phyloP scores from a whole-genome alignment of 306 rosid genomes.

The apple (Malus domestica) region ASM211411v1 NC_041799.1:32450001-32450500 shows the following conservation, averaged over 20 bases:
- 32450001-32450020: slow-evolving; percentile 54
- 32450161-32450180: slow-evolving; percentile 52
- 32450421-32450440: neutral
- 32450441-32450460: neutral
- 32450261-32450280: slow-evolving; percentile 79
- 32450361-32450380: neutral
- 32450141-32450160: slow-evolving; percentile 59
- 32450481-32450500: neutral
- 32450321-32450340: slow-evolving; percentile 15
- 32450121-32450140: slow-evolving; percentile 63
- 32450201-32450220: slow-evolving; percentile 93
- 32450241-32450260: slow-evolving; percentile 64
- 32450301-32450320: slow-evolving; percentile 13
- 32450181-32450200: slow-evolving; percentile 64
- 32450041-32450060: neutral
- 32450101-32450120: slow-evolving; percentile 68
- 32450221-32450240: slow-evolving; percentile 81
- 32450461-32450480: neutral
- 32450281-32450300: slow-evolving; percentile 30
- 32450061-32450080: neutral
- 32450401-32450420: slow-evolving; percentile 6
- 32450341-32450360: slow-evolving; percentile 7
- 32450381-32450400: slow-evolving; percentile 9
- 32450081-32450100: neutral
- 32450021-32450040: neutral